These are phyloP conservation scores for Penicillium sp. DNA, from an alignment of 2,329 filamentous ascomycete species.

Conservation along the genomic window DNA sequence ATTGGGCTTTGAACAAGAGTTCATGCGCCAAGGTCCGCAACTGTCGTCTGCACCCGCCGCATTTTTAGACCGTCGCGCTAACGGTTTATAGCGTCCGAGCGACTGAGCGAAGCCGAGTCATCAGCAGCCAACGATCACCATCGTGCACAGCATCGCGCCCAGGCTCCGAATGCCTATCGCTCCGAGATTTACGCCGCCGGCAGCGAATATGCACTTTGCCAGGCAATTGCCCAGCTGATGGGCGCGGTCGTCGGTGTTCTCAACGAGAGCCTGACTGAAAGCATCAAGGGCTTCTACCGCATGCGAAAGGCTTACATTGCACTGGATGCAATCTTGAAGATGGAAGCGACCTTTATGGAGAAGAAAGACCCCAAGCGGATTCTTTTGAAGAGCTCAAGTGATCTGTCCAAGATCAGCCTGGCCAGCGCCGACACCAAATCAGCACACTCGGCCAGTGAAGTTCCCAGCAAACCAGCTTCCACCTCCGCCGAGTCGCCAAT, in stretches of 20 bases:
- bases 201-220: conserved; percentile 77
- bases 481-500: conserved; percentile 9
- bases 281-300: conserved; percentile 86
- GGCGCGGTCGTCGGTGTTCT: conserved; percentile 79
- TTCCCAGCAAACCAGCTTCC: conserved; percentile 14
- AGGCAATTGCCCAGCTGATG: conserved; percentile 84
- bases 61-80: neutral
- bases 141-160: conserved; percentile 60
- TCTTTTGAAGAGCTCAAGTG: conserved; percentile 10
- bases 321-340: conserved; percentile 69
- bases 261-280: conserved; percentile 88
- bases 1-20: conserved; percentile 82
- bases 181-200: conserved; percentile 71
- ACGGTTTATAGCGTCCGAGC: conserved; percentile 53
- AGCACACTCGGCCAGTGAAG: conserved; percentile 9
- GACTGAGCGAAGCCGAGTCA: conserved; percentile 69
- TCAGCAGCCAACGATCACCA: conserved; percentile 70
- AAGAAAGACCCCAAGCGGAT: conserved; percentile 20
- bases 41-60: neutral
- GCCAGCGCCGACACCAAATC: conserved; percentile 5
- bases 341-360: conserved; percentile 58
- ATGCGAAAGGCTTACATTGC: conserved; percentile 81
- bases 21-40: conserved; percentile 66
- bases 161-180: conserved; percentile 46
- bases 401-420: conserved; percentile 9